Evolutionary conservation across 345 rosid genomes (phyloP).

Genomic region (Boechera retrofracta): DNA sequence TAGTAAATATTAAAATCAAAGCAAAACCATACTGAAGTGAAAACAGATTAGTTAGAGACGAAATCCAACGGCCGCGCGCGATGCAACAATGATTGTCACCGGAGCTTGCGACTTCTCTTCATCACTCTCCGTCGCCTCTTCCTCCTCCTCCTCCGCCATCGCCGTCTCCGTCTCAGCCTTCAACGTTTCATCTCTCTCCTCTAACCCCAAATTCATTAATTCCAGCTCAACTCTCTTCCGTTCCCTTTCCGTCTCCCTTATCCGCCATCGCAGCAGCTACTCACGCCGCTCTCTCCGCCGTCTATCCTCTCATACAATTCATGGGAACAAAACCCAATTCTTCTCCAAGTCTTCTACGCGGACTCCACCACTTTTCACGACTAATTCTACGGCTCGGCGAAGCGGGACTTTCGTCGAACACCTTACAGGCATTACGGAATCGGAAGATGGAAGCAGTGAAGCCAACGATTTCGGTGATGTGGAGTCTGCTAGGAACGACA

Average conservation of each 20-base stretch:
- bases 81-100: conserved; percentile 40
- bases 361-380: background rate
- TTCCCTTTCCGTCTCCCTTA: conserved; percentile 38
- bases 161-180: conserved; percentile 1
- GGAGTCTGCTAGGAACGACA: conserved; percentile 46
- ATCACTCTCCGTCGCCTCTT: conserved; percentile 34
- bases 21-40: background rate
- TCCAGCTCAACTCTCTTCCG: conserved; percentile 43
- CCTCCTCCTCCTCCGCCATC: background rate
- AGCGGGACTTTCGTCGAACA: conserved; percentile 60
- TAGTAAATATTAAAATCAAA: background rate
- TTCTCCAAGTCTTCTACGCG: background rate
- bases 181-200: conserved; percentile 22
- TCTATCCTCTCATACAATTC: background rate
- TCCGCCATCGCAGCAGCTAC: conserved; percentile 33
- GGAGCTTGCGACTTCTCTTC: conserved; percentile 34
- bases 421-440: conserved; percentile 32
- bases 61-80: conserved; percentile 18
- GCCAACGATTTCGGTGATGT: conserved; percentile 37
- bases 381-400: conserved; percentile 31
- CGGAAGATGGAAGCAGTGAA: conserved; percentile 22
- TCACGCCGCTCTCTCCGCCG: conserved; percentile 30
- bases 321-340: background rate
- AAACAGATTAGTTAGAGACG: background rate
- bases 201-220: conserved; percentile 25